These are phyloP conservation scores for Paraphaeosphaeria minitans DNA, from an alignment of 2,329 filamentous ascomycete genomes.

Conservation along the genomic window DNA sequence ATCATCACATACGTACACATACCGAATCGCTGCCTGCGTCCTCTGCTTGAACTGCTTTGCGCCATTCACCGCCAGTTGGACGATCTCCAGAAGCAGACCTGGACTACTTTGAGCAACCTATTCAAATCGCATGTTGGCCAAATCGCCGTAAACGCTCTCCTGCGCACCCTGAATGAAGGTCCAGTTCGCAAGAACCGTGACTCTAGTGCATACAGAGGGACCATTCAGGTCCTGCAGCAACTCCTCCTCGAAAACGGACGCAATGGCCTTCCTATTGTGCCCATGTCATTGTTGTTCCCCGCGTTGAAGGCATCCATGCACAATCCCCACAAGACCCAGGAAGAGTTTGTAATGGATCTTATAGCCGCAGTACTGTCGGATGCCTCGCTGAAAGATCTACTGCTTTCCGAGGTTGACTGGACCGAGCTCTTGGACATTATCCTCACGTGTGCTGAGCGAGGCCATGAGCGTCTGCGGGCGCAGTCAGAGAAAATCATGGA, in stretches of 20 bases:
- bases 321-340: conserved; percentile 33
- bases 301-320: conserved; percentile 41
- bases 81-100: conserved; percentile 66
- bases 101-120: conserved; percentile 72
- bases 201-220: conserved; percentile 36
- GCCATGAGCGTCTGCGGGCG: conserved; percentile 31
- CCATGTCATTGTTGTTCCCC: conserved; percentile 40
- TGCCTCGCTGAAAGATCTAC: conserved; percentile 59
- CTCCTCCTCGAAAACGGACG: conserved; percentile 41
- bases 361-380: conserved; percentile 47
- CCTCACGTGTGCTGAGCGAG: conserved; percentile 54
- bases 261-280: conserved; percentile 41
- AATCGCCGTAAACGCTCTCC: conserved; percentile 67
- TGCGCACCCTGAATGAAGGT: conserved; percentile 57
- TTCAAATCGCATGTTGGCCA: conserved; percentile 76
- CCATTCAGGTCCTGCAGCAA: conserved; percentile 36
- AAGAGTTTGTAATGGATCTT: conserved; percentile 60
- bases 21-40: conserved; percentile 65
- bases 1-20: conserved; percentile 75
- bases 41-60: conserved; percentile 72
- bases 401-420: conserved; percentile 72
- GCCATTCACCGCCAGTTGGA: conserved; percentile 72
- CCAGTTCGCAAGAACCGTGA: conserved; percentile 29
- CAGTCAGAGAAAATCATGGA: conserved; percentile 17
- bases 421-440: conserved; percentile 64